Percentiles rank a stretch among this genome's conserved stretches.
Conservation (phyloP, 108 stramenopile genomes). For the Fragilaria crotonensis region DNA sequence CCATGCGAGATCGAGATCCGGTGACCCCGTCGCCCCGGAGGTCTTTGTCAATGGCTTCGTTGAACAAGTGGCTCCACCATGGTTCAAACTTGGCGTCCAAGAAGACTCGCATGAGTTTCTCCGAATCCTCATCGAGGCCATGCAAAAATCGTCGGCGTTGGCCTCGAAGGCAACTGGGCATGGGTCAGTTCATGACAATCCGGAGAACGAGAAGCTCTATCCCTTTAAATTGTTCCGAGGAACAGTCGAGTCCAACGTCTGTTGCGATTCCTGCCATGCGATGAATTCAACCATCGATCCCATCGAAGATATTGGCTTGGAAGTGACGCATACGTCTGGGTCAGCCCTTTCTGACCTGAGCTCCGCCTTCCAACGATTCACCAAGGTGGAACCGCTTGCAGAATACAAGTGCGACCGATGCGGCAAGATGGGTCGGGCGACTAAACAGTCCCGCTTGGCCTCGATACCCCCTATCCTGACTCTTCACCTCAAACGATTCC, state of each 20-base stretch:
- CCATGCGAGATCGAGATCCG: constrained; percentile 25
- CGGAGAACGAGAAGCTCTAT: constrained; percentile 47
- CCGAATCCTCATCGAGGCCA: constrained; percentile 89
- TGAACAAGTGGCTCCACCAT: constrained; percentile 72
- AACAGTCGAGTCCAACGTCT: constrained; percentile 76
- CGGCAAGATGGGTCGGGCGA: constrained; percentile 72
- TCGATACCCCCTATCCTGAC: constrained; percentile 84
- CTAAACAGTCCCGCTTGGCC: constrained; percentile 73
- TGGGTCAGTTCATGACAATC: neutral
- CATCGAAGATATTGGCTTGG: constrained; percentile 86
- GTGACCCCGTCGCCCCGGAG: constrained; percentile 49
- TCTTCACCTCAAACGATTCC: constrained; percentile 80
- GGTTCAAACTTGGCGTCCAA: constrained; percentile 89
- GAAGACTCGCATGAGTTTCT: constrained; percentile 99
- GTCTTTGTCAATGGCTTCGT: constrained; percentile 77
- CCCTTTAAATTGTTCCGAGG: constrained; percentile 85
- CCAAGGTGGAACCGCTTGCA: constrained; percentile 59
- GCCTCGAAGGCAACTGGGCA: constrained; percentile 36
- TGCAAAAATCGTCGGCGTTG: constrained; percentile 63
- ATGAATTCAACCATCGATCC: constrained; percentile 73
- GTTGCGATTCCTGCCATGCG: constrained; percentile 55
- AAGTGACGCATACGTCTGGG: constrained; percentile 44
- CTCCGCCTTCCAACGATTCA: constrained; percentile 68
- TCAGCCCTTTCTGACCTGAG: constrained; percentile 44
- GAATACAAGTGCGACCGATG: constrained; percentile 88